Percentiles rank a stretch among this genome's conserved stretches.
Conservation (phyloP, 306 rosid genomes). For the Crataegus laevigata region DNA sequence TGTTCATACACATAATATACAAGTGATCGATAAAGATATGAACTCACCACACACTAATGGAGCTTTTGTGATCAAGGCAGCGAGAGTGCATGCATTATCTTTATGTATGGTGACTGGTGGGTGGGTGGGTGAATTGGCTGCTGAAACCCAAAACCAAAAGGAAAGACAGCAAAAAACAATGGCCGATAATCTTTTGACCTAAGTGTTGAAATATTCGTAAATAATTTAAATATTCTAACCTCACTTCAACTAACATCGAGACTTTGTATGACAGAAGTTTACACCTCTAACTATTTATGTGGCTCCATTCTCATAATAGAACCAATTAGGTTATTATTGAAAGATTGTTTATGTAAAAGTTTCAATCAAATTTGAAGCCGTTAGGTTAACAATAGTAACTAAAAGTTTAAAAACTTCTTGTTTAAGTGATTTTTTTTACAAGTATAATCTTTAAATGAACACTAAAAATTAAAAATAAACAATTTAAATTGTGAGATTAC, state of each 20-base stretch:
- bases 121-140: neutral
- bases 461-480: neutral
- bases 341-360: neutral
- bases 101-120: neutral
- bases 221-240: too few relatives aligned
- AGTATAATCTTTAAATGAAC: too few relatives aligned
- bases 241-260: accelerated
- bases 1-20: too few relatives aligned
- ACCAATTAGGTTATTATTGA: neutral
- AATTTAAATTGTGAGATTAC: neutral
- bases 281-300: too few relatives aligned
- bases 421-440: too few relatives aligned
- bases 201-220: too few relatives aligned
- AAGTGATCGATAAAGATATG: neutral
- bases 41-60: neutral
- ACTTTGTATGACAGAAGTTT: accelerated
- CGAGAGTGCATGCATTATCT: neutral
- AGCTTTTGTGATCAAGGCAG: neutral
- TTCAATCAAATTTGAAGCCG: too few relatives aligned
- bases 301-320: neutral
- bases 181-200: too few relatives aligned
- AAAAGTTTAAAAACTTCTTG: neutral
- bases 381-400: neutral
- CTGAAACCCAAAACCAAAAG: neutral
- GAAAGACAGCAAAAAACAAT: neutral